Evolutionary conservation across 164 flowering plant species (phyloP), one percentile per base, ranked within the genome.

Genomic region (Stephania yunnanensis): DNA sequence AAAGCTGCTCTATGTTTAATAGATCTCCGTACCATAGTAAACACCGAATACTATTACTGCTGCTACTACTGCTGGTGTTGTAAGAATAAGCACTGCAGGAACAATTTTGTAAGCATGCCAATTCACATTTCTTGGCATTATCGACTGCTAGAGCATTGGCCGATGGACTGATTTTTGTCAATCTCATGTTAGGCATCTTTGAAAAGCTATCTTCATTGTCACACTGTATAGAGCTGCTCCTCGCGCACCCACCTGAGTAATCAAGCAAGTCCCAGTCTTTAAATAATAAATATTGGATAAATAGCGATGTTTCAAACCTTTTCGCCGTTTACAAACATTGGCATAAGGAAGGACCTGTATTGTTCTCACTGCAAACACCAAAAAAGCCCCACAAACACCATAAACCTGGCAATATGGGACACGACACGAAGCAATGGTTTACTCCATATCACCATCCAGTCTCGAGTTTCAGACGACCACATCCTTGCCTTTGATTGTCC

Each of bases 361-460:
- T 36, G 42, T 36, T 36, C 42, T 36, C 42, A 36, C 42, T 36
- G 42, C 42, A 36, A 36, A 36, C 42, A 36, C 42, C 42, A 36
- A 36, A 36, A 36, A 36, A 36, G 42, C 42, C 42, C 4, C 7
- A 75, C 85, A 81, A 17, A 48, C 46, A 30, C 83, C 82, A 45
- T 80, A 65, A 15, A 76, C 80, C 6, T 77, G 77, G 31, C 85
- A 83, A 19, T n/a, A n/a, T n/a, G n/a, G n/a, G n/a, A n/a, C n/a
- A n/a, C n/a, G n/a, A n/a, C n/a, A n/a, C 48, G 72, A 10, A 46
- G 61, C 53, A 44, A 69, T 1, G 81, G 85, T 46, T 76, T 71
- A 25, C 80, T 13, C 85, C 85, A 83, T 22, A 81, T 75, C 70
- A 73, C 55, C 65, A 61, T 70, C 86, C 86, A 81, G 12, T 64